phyloP scores from a whole-genome alignment of 257 asterid species.

The Paraleonurus japonicus region DNA sequence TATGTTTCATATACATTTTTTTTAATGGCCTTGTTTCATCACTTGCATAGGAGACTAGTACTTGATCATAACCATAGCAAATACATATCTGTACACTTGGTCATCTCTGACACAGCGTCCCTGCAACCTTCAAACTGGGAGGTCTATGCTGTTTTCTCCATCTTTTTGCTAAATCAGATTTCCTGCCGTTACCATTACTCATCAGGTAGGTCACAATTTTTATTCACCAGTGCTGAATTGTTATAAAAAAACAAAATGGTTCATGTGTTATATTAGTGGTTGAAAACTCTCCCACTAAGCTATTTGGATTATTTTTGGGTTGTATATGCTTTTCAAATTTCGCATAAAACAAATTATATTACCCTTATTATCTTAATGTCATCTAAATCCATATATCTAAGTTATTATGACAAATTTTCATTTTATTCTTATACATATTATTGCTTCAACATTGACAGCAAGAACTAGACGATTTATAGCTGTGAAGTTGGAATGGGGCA shows the following conservation, averaged over 20 bases:
- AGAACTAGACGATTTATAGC: slow-evolving; percentile 9
- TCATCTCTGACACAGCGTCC: not conserved
- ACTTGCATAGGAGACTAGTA: slow-evolving; percentile 18
- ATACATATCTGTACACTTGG: slow-evolving; percentile 16
- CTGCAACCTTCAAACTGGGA: not conserved
- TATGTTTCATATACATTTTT: not conserved
- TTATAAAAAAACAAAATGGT: too few relatives aligned
- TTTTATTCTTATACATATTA: too few relatives aligned
- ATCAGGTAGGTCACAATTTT: slow-evolving; percentile 3
- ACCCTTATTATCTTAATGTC: too few relatives aligned
- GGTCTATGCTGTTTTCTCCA: slow-evolving; percentile 12
- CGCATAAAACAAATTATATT: too few relatives aligned
- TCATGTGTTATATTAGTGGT: too few relatives aligned
- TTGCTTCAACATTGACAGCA: not conserved
- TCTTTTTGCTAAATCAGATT: slow-evolving; percentile 24
- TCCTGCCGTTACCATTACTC: not conserved
- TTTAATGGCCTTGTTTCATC: not conserved
- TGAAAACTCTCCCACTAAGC: too few relatives aligned
- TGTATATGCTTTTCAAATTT: too few relatives aligned
- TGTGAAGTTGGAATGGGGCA: slow-evolving; percentile 14
- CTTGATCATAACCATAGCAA: not conserved
- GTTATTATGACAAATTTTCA: too few relatives aligned
- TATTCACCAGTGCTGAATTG: too few relatives aligned
- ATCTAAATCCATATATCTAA: too few relatives aligned
- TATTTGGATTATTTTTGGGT: too few relatives aligned